Evolutionary conservation across 108 stramenopile genomes (phyloP).

Genomic region (Cyclostephanos tholiformis): DNA sequence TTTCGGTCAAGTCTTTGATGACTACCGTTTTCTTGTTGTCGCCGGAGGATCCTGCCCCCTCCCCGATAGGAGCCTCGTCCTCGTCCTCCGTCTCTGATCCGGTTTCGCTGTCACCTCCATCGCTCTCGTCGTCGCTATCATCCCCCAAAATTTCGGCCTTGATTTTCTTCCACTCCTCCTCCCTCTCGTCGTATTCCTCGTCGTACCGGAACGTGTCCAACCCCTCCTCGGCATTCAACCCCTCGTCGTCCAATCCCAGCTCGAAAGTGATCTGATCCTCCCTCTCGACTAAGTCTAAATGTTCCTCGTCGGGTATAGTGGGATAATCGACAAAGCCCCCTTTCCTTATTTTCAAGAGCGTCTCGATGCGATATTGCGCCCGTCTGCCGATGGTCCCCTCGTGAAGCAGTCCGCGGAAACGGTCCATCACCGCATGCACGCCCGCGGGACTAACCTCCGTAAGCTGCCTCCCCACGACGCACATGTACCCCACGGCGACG

Average conservation of each 20-base stretch:
- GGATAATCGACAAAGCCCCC: constrained; percentile 86
- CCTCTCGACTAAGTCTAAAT: constrained; percentile 96
- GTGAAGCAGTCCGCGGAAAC: constrained; percentile 93
- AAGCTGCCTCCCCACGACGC: constrained; percentile 85
- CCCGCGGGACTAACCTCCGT: constrained; percentile 90
- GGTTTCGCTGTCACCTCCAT: constrained; percentile 45
- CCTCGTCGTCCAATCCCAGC: constrained; percentile 92
- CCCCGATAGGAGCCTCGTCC: constrained; percentile 53
- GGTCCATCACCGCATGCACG: constrained; percentile 95
- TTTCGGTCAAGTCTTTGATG: constrained; percentile 84
- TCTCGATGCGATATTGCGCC: constrained; percentile 95
- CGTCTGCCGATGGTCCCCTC: constrained; percentile 86
- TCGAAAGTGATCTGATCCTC: constrained; percentile 99
- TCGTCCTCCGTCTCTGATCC: constrained; percentile 64
- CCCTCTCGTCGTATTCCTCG: constrained; percentile 83
- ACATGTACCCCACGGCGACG: constrained; percentile 92
- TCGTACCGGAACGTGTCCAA: constrained; percentile 87
- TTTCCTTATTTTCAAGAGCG: constrained; percentile 85
- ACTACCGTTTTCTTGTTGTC: constrained; percentile 49
- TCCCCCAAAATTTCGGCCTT: constrained; percentile 94
- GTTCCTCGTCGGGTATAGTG: constrained; percentile 67
- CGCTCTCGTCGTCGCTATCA: constrained; percentile 53
- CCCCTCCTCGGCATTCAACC: constrained; percentile 83
- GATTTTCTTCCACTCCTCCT: constrained; percentile 88
- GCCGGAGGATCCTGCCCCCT: neutral